Percentiles rank a stretch among this genome's conserved stretches.
Conservation (phyloP, 768 basidiomycete genomes). For the Lentinula aciculospora region DNA sequence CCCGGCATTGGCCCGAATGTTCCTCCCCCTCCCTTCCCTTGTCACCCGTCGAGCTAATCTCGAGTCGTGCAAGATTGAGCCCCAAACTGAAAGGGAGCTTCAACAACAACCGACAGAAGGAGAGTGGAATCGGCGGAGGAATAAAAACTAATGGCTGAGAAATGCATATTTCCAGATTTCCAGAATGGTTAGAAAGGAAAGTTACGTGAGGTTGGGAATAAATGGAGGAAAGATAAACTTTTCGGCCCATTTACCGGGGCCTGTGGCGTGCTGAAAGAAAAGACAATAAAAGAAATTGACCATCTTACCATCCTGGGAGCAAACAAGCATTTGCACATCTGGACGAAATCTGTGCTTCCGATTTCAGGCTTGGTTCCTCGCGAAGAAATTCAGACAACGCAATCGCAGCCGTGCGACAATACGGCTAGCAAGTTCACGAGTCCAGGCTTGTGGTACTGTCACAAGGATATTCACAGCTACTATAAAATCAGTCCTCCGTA, state of each 20-base stretch:
- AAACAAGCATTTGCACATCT: constrained; percentile 33
- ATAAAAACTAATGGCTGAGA: constrained; percentile 13
- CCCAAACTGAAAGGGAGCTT: neutral
- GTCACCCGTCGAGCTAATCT: constrained; percentile 6
- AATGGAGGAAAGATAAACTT: constrained; percentile 15
- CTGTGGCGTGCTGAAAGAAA: constrained; percentile 15
- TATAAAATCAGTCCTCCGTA: constrained; percentile 53
- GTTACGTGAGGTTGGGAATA: constrained; percentile 6
- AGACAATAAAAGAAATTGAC: constrained; percentile 40
- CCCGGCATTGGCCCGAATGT: constrained; percentile 4
- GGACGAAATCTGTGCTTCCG: constrained; percentile 25
- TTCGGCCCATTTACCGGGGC: constrained; percentile 30
- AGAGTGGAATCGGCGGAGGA: constrained; percentile 17
- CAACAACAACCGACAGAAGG: no score
- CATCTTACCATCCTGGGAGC: constrained; percentile 28
- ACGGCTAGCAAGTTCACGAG: constrained; percentile 20
- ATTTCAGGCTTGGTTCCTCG: constrained; percentile 23
- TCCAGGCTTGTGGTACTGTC: constrained; percentile 31
- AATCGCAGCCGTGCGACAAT: neutral
- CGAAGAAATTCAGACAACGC: neutral
- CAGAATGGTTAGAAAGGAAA: constrained; percentile 18
- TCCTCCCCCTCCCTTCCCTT: neutral
- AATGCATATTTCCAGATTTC: constrained; percentile 9
- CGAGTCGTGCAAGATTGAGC: constrained; percentile 16
- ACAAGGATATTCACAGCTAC: constrained; percentile 23